Base-by-base conservation (phyloP, 768 basidiomycete species). In the Saitozyma podzolica region DNA sequence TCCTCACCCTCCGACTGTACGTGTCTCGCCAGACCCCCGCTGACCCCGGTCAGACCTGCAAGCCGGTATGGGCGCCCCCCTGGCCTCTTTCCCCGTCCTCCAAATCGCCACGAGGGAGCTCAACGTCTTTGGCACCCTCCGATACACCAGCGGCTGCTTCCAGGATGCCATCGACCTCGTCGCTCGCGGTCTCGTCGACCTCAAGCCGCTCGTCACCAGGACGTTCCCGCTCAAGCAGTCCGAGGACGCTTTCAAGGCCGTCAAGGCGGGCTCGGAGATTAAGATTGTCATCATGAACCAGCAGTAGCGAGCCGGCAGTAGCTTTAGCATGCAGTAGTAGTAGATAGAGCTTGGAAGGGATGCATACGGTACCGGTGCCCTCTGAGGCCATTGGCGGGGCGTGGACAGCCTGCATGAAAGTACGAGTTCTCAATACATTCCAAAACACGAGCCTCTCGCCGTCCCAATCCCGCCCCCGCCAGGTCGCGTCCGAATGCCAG, bases 91-190 rank as follows among this genome's bases (percentile, higher is more conserved):
- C 63, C 89, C 93, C 40, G 80, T 92, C 66, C 84, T 85, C 53
- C 80, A 83, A 52, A 80, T 92, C 48, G 84, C 88, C 66, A 82
- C 83, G 55, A 94, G 92, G 81, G 90, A 95, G 78, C 79, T 96
- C n/a, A 85, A 82, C 62, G 83, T 91, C 78, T 88, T 88, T 68
- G 92, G 92, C 41, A 91, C 90, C 13, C 95, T 95, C 88, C 89
- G 71, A 89, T 73, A 74, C 48, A 67, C 67, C 17, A 53, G 65
- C 8, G 72, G 72, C 16, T 56, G 55, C 41, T 74, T 68, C 48
- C 84, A 85, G 29, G 83, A 90, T 65, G 89, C 92, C 17, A 89
- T 98, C 69, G 85, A 88, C 48, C 85, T 97, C 50, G 91, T 87
- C 54, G 83, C 89, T 9, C 85, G 85, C 66, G 91, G 91, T 55